Evolutionary conservation across 495 filamentous ascomycete genomes (phyloP), one percentile per base, ranked within the genome.

Genomic region (Neurospora hispaniola): DNA sequence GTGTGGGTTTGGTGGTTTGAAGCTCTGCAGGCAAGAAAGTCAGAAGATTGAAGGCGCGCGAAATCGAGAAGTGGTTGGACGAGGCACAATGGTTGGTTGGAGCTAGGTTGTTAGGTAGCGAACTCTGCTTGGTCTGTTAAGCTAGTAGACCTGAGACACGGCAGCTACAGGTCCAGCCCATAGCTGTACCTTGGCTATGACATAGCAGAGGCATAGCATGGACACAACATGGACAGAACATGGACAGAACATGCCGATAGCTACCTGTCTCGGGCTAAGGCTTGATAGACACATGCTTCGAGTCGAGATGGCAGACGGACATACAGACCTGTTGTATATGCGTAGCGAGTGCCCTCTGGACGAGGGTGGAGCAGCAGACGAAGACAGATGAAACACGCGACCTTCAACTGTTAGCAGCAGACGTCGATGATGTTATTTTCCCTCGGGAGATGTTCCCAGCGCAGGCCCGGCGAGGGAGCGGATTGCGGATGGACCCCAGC

Each of bases 381-480:
- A 66, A 38, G 54, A 66, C 35, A 66, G 54, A 66, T 66, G 54
- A 66, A 66, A 18, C 54, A 66, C 35, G 54, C 27, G 14, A 62
- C 54, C 23, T 31, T 62, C 23, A 62, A 62, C 27, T 66, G 54
- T 66, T 66, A 66, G 54, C 54, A 66, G 27, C 54, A 66, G 54
- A 66, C 54, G 54, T 66, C 54, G 54, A 66, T 66, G 54, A 66
- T 66, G 54, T 66, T 66, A 66, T 66, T 66, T 66, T 66, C 54
- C 54, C 27, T 35, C 54, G 54, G 54, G 54, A 66, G 54, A 66
- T 66, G 54, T 62, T 62, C 54, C 54, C 54, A 31, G 27, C 27
- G 27, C 27, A 62, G 54, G 27, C 54, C 54, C 23, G 54, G 54
- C 12, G 54, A 31, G 54, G 54, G 54, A 62, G 54, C 54, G 54